Conservation (phyloP, 1,284 basidiomycete species). For the Anthracocystis walkeri region DNA sequence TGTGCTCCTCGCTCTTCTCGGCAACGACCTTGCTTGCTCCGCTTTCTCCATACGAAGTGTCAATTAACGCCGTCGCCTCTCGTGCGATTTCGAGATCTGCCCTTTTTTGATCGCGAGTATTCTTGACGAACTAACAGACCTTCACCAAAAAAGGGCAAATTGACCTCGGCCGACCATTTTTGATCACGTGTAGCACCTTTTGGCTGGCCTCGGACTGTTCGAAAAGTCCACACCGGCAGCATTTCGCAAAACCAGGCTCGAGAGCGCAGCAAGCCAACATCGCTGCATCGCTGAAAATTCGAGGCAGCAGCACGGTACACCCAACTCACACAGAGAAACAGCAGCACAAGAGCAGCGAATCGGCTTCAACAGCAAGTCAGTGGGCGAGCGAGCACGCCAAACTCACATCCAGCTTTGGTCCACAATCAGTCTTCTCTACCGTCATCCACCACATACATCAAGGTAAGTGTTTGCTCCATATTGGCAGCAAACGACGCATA, state of each 20-base stretch:
- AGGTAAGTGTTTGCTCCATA: slow-evolving; percentile 33
- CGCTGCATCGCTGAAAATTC: neutral
- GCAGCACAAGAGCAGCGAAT: slow-evolving; percentile 1
- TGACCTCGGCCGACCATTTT: too few relatives aligned
- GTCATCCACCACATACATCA: slow-evolving; percentile 49
- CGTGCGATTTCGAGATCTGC: neutral
- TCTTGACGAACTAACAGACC: neutral
- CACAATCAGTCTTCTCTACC: slow-evolving; percentile 19
- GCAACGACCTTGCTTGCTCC: neutral
- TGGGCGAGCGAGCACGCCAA: slow-evolving; percentile 5
- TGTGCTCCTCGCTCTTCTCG: neutral
- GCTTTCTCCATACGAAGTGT: neutral
- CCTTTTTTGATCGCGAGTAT: neutral
- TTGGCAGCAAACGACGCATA: slow-evolving; percentile 2
- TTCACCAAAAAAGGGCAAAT: too few relatives aligned
- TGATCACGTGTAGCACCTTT: too few relatives aligned
- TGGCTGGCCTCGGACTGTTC: too few relatives aligned
- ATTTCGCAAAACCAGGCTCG: too few relatives aligned
- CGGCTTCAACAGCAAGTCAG: neutral
- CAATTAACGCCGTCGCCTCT: slow-evolving; percentile 6
- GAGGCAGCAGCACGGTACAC: neutral
- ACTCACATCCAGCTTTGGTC: neutral
- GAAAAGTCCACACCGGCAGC: too few relatives aligned
- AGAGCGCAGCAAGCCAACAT: neutral
- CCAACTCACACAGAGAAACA: neutral